Conservation (phyloP, 1,284 basidiomycete species). For the Austroboletus rostrupii region DNA sequence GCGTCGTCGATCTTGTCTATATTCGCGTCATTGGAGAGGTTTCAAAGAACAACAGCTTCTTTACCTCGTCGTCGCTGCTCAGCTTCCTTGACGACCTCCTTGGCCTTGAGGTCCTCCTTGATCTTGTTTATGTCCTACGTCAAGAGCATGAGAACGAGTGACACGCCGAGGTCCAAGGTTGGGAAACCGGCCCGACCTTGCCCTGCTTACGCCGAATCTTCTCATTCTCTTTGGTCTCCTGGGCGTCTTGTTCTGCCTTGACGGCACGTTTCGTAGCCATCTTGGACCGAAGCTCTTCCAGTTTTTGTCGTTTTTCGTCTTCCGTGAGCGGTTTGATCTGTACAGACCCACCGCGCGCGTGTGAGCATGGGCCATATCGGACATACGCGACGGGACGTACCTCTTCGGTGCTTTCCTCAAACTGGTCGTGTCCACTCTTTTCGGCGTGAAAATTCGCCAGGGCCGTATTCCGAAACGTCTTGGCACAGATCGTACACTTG, state of each 20-base stretch:
- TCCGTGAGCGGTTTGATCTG: slow-evolving; percentile 91
- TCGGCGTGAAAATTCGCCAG: slow-evolving; percentile 93
- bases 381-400: slow-evolving; percentile 38
- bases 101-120: slow-evolving; percentile 74
- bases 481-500: slow-evolving; percentile 78
- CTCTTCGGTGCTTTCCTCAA: slow-evolving; percentile 95
- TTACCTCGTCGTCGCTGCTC: slow-evolving; percentile 74
- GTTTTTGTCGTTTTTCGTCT: slow-evolving; percentile 84
- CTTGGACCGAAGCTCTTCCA: slow-evolving; percentile 76
- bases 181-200: slow-evolving; percentile 43
- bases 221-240: slow-evolving; percentile 77
- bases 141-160: neutral
- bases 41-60: no score
- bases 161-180: neutral
- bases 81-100: slow-evolving; percentile 78
- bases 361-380: no score
- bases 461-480: slow-evolving; percentile 84
- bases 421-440: slow-evolving; percentile 91
- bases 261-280: slow-evolving; percentile 70
- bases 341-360: neutral
- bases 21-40: neutral
- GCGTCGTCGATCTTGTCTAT: slow-evolving; percentile 81
- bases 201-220: slow-evolving; percentile 78
- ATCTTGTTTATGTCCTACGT: slow-evolving; percentile 65
- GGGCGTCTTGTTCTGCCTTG: slow-evolving; percentile 68